Conservation (phyloP, 148 eudicot species). For the Rhododendron ovatum region DNA sequence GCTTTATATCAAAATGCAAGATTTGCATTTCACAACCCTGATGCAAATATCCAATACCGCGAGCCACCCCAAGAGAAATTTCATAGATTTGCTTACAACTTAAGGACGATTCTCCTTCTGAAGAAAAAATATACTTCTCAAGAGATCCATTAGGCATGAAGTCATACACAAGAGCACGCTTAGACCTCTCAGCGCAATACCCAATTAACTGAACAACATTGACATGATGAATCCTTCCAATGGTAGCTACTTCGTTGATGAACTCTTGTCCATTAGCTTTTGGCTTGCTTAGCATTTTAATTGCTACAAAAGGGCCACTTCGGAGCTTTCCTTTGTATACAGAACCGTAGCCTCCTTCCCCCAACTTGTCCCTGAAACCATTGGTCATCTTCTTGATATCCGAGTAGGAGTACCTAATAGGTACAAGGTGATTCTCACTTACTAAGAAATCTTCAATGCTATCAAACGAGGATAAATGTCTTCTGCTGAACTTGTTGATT, state of each 20-base stretch:
- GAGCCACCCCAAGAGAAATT: conserved; percentile 21
- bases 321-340: conserved; percentile 22
- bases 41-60: conserved; percentile 18
- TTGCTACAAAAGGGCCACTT: conserved; percentile 10
- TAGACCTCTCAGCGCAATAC: conserved; percentile 10
- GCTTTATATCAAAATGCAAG: conserved; percentile 23
- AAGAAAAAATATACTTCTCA: conserved; percentile 10
- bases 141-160: conserved; percentile 29
- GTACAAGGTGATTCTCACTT: conserved; percentile 8
- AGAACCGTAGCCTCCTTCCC: conserved; percentile 21
- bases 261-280: conserved; percentile 16
- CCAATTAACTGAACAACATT: conserved; percentile 18
- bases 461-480: conserved; percentile 13
- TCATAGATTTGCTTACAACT: conserved; percentile 14
- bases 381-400: conserved; percentile 17
- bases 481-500: not conserved
- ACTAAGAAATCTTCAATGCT: conserved; percentile 12
- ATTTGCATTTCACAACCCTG: conserved; percentile 21
- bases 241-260: conserved; percentile 21
- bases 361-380: conserved; percentile 16
- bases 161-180: conserved; percentile 19
- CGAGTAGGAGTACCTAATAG: conserved; percentile 17
- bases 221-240: conserved; percentile 24
- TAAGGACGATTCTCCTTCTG: not conserved
- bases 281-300: conserved; percentile 9